These are phyloP conservation scores for Lodderomyces jiufengensis DNA, from an alignment of 1,139 yeast species.

Conservation along the genomic window DNA sequence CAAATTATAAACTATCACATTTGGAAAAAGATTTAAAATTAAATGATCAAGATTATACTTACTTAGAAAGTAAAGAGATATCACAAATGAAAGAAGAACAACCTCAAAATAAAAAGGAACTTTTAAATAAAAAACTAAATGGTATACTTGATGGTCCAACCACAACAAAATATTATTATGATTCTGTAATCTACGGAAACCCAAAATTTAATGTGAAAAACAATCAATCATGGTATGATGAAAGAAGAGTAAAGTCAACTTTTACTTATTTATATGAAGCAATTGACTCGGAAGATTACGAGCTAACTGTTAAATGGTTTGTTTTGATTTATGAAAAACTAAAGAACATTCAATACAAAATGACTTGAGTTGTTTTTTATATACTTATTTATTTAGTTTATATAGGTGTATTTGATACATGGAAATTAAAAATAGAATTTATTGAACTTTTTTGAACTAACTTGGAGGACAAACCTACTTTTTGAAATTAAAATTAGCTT, in stretches of 20 bases:
- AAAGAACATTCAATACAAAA: conserved; percentile 13
- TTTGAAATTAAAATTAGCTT: too few relatives aligned
- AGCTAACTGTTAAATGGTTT: conserved; percentile 26
- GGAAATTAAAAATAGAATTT: neutral
- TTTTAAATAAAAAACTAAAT: conserved; percentile 1
- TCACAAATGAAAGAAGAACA: neutral
- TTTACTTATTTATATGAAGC: conserved; percentile 26
- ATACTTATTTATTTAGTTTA: neutral
- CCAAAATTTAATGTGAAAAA: conserved; percentile 8
- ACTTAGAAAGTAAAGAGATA: conserved; percentile 12
- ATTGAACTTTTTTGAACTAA: conserved; percentile 1
- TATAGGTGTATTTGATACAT: neutral
- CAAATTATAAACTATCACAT: conserved; percentile 51
- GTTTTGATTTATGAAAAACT: conserved; percentile 28
- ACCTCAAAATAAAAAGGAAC: neutral
- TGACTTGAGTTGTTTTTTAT: conserved; percentile 7
- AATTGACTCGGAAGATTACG: conserved; percentile 22
- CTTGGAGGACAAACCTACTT: neutral
- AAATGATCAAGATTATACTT: conserved; percentile 22
- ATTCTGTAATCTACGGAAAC: conserved; percentile 13
- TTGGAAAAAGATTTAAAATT: conserved; percentile 39
- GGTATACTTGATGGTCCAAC: conserved; percentile 5
- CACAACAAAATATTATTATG: conserved; percentile 9
- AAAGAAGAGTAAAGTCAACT: conserved; percentile 15
- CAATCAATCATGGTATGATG: conserved; percentile 7